phyloP scores from a whole-genome alignment of 345 rosid genomes.

The Cardamine occulta region DNA sequence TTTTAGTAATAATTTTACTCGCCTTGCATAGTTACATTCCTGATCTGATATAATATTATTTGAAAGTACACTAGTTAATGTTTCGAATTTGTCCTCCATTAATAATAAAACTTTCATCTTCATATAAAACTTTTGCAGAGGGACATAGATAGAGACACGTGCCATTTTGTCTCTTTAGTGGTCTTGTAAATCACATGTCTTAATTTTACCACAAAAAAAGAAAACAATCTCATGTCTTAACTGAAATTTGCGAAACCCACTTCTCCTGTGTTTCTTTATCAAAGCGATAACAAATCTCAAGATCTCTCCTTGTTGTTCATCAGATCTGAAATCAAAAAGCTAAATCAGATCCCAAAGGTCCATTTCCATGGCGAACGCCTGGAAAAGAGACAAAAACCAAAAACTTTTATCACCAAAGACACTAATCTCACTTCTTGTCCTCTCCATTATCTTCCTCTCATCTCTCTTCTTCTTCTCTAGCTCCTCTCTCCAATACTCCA shows the following conservation, averaged over 20 bases:
- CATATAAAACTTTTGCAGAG: too few species aligned
- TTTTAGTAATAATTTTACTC: too few species aligned
- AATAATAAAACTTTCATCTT: too few species aligned
- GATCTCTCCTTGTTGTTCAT: neutral
- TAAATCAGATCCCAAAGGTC: conserved; percentile 5
- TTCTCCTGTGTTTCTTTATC: neutral
- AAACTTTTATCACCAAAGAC: conserved; percentile 59
- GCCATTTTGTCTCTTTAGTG: neutral
- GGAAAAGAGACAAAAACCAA: conserved; percentile 65
- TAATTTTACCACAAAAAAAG: neutral
- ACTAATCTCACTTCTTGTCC: conserved; percentile 51
- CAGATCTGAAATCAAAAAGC: conserved; percentile 30
- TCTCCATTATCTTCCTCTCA: conserved; percentile 55
- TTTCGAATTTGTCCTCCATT: too few species aligned
- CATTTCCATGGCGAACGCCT: conserved; percentile 68
- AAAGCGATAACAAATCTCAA: neutral
- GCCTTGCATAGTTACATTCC: too few species aligned
- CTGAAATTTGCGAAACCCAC: neutral
- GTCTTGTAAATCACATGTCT: neutral
- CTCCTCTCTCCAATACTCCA: conserved; percentile 29
- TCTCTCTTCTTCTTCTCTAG: conserved; percentile 51
- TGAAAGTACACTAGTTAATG: too few species aligned
- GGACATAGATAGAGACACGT: neutral
- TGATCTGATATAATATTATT: too few species aligned
- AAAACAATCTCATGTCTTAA: neutral